phyloP scores from a whole-genome alignment of 2,329 filamentous ascomycete species.

The Cladorrhinum sp. region DNA sequence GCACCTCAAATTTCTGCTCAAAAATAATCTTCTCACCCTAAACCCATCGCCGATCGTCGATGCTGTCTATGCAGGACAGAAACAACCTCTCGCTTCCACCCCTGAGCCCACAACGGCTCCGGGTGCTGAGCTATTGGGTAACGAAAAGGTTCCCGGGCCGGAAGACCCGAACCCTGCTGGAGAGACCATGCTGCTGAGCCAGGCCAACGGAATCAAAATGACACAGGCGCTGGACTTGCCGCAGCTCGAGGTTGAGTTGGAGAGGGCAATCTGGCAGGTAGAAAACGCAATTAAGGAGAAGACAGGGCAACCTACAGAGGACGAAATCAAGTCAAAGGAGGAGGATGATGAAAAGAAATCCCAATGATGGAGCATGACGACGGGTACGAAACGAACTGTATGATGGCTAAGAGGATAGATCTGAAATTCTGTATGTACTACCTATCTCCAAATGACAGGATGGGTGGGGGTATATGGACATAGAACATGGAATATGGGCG shows the following conservation, averaged over 20 bases:
- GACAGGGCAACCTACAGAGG: conserved; percentile 25
- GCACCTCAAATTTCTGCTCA: conserved; percentile 77
- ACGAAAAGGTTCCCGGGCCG: conserved; percentile 15
- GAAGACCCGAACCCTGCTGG: conserved; percentile 30
- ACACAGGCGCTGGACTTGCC: conserved; percentile 60
- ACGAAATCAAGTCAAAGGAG: conserved; percentile 10
- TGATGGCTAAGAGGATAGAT: conserved; percentile 2
- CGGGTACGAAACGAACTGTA: conserved; percentile 15
- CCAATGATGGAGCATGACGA: conserved; percentile 17
- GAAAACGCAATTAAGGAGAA: conserved; percentile 46
- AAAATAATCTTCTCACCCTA: conserved; percentile 66
- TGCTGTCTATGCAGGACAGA: conserved; percentile 58
- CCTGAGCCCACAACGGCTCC: conserved; percentile 28
- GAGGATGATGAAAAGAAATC: conserved; percentile 20
- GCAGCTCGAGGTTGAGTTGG: conserved; percentile 68
- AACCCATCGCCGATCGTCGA: conserved; percentile 69
- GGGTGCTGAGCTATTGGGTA: conserved; percentile 11
- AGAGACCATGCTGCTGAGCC: conserved; percentile 42
- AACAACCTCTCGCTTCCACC: conserved; percentile 27
- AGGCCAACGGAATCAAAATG: conserved; percentile 34
- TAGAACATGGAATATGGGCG: neutral
- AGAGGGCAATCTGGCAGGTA: conserved; percentile 74
- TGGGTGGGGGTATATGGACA: neutral
- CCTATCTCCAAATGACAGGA: neutral
- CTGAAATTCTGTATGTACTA: neutral